Base-by-base conservation (phyloP, 768 basidiomycete genomes). In the Mycena epipterygia region DNA sequence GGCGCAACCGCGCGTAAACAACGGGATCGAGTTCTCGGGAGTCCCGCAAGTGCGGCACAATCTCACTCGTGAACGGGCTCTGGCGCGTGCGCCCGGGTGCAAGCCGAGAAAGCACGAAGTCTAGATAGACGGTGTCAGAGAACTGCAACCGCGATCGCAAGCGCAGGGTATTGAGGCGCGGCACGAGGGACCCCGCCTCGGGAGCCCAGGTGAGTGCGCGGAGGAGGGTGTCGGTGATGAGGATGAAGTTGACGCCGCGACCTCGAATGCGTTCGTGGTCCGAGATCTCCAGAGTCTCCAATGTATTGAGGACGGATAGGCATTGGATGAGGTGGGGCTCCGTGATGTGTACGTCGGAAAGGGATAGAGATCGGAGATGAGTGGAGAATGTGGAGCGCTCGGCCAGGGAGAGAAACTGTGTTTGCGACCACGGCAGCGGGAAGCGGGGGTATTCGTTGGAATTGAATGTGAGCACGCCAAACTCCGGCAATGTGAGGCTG, bases 381-480 rank as follows among this genome's bases (percentile, higher is more conserved):
- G 35, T 8, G 5, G 39, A 14, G 39, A 67, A 67, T 2, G 56
- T 37, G 35, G 65, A 67, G 5, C 65, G 65, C 7, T 23, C 14
- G 11, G 65, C 7, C 33, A 57, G 48, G 11, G 44, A 19, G 8
- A 49, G 14, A 21, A 67, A 67, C 11, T 21, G 19, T 3, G 35
- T 17, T 12, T 51, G 56, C 25, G 65, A 39, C 65, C 65, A 67
- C 2, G 12, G 44, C 9, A 58, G 11, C 7, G 35, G 56, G 5
- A 17, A 23, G 8, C 12, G 7, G 8, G 32, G 46, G 5, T 25
- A 25, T 8, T 56, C 7, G 1, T n/a, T 14, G 27, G 33, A 14
- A 14, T 25, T 7, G 30, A 67, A 41, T 12, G 3, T 5, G 1
- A 67, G n/a, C 12, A 6, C 25, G 25, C 5, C 16, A 1, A 67